Evolutionary conservation across 1,284 basidiomycete genomes (phyloP), one percentile per base, ranked within the genome.

Genomic region (Cryptococcus sp.): DNA sequence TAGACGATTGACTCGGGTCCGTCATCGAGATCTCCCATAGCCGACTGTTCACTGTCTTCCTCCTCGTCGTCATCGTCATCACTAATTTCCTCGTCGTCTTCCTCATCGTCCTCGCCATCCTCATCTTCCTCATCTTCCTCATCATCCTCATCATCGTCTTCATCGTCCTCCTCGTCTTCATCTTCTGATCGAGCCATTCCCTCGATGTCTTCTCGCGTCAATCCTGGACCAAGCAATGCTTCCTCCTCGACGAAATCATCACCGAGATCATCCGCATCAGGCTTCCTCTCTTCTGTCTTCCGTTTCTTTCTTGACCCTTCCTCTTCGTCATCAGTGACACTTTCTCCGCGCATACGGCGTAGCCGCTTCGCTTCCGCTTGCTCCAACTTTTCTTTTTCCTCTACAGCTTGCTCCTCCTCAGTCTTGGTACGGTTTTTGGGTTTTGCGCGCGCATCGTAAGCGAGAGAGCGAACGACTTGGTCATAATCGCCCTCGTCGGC

Each of bases 381-480:
- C 78, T 94, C 89, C 50, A 99, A 80, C 2, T 85, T 82, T 68
- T 93, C 89, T 66, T 91, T 94, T 72, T 91, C 91, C 65, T 96
- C 93, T 55, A 89, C 68, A 1, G 93, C 94, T 15, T 92, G 70
- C 75, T 99, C 96, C 66, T 95, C 93, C 69, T 96, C 95, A 0
- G 94, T 96, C 81, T 97, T 98, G 43, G 93, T 92, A 55, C 96
- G 82, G 74, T 99, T 91, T 72, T 93, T 96, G 1, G 96, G 91
- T 70, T 94, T 91, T 8, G 95, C 91, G 3, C 96, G 86, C 64
- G 89, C 86, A 58, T 99, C 96, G 69, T 94, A 96, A 0, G 89
- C 94, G 34, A 99, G 85, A 65, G 93, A 89, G 40, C 91, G 87
- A 3, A 99, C 93, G 66, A 88, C 88, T 63, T 89, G 87, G 77